Evolutionary conservation across 1,284 basidiomycete species (phyloP).

Genomic region (Sutorius eximius): DNA sequence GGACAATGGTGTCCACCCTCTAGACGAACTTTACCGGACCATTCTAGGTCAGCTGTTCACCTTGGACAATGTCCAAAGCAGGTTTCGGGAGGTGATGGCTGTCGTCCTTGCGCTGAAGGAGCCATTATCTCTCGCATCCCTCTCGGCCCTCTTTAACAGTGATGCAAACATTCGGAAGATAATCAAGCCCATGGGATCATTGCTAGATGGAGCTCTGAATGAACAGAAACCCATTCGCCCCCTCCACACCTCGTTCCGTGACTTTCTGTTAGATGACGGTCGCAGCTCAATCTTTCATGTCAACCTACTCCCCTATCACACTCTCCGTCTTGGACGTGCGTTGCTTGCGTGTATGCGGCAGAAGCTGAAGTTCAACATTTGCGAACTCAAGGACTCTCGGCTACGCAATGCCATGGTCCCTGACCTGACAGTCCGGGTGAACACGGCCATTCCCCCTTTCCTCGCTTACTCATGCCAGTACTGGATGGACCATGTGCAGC

Average conservation of each 20-base stretch:
- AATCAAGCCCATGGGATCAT: slow-evolving; percentile 22
- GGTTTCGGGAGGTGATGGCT: slow-evolving; percentile 24
- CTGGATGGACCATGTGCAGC: slow-evolving; percentile 21
- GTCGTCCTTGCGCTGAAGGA: slow-evolving; percentile 19
- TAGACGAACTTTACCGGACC: slow-evolving; percentile 21
- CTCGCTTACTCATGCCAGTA: slow-evolving; percentile 22
- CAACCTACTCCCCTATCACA: slow-evolving; percentile 11
- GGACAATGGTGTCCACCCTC: slow-evolving; percentile 8
- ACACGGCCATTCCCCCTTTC: slow-evolving; percentile 5
- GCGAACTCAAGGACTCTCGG: slow-evolving; percentile 21
- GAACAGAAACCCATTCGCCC: slow-evolving; percentile 22
- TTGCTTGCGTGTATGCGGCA: slow-evolving; percentile 13
- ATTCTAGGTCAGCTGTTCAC: slow-evolving; percentile 20
- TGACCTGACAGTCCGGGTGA: slow-evolving; percentile 1
- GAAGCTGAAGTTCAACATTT: slow-evolving; percentile 23
- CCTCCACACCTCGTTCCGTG: slow-evolving; percentile 21
- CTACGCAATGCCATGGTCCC: slow-evolving; percentile 8
- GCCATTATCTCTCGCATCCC: slow-evolving; percentile 15
- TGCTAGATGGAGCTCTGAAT: slow-evolving; percentile 14
- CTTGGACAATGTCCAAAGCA: slow-evolving; percentile 3
- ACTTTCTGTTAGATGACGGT: slow-evolving; percentile 14
- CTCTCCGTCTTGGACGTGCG: slow-evolving; percentile 16
- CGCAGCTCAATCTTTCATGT: slow-evolving; percentile 23
- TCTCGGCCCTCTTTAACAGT: slow-evolving; percentile 9
- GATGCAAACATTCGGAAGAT: slow-evolving; percentile 16